Conservation (phyloP, 2,329 filamentous ascomycete genomes). For the Aureobasidium vineae region DNA sequence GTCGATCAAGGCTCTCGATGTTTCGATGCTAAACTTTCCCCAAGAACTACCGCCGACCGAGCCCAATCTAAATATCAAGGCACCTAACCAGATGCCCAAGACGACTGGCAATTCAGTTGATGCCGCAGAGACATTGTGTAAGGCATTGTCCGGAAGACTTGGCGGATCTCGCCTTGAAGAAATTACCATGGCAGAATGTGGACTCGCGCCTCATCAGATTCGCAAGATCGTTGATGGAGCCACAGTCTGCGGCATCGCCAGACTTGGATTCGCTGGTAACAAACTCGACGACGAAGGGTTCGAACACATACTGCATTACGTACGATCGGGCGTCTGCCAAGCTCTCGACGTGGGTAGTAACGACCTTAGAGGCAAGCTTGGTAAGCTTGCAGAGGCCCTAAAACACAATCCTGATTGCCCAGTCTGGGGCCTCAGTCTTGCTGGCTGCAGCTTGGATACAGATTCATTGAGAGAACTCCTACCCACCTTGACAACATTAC, state of each 20-base stretch:
- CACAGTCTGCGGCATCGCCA: slow-evolving; percentile 71
- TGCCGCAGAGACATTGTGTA: slow-evolving; percentile 66
- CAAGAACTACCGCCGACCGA: slow-evolving; percentile 38
- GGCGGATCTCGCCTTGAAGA: slow-evolving; percentile 76
- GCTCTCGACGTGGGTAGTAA: slow-evolving; percentile 90
- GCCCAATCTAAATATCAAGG: slow-evolving; percentile 31
- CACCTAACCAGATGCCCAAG: slow-evolving; percentile 27
- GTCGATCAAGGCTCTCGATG: slow-evolving; percentile 79
- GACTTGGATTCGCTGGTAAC: slow-evolving; percentile 82
- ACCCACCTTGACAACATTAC: slow-evolving; percentile 67
- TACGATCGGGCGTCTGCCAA: slow-evolving; percentile 74
- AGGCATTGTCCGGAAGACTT: slow-evolving; percentile 72
- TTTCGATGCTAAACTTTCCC: slow-evolving; percentile 82
- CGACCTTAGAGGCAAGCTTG: slow-evolving; percentile 55
- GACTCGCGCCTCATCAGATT: slow-evolving; percentile 67
- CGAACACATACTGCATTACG: slow-evolving; percentile 71
- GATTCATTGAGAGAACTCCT: slow-evolving; percentile 71
- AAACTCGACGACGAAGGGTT: slow-evolving; percentile 71
- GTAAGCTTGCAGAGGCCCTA: slow-evolving; percentile 52
- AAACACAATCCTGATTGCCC: slow-evolving; percentile 47
- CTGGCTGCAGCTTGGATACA: slow-evolving; percentile 77
- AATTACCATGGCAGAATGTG: slow-evolving; percentile 77
- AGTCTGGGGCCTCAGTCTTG: slow-evolving; percentile 79
- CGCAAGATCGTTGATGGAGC: slow-evolving; percentile 76
- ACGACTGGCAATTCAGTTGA: slow-evolving; percentile 44